Evolutionary conservation across 2,329 filamentous ascomycete genomes (phyloP).

Genomic region (Pleoardoris graminearum): DNA sequence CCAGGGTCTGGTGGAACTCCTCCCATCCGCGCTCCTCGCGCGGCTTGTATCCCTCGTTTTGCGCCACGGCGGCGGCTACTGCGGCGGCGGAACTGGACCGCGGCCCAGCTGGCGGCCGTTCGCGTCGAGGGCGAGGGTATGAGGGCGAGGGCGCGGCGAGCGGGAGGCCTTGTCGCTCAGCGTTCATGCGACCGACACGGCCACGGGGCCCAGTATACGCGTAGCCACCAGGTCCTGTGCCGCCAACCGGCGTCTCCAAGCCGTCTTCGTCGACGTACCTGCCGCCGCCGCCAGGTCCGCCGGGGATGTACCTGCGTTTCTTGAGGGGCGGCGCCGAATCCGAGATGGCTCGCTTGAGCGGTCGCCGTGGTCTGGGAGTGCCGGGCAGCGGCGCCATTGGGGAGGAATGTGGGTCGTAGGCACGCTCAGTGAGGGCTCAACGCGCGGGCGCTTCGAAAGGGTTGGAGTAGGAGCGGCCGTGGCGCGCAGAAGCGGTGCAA

Average conservation of each 20-base stretch:
- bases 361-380: conserved; percentile 43
- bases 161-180: conserved; percentile 46
- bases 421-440: conserved; percentile 26
- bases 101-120: conserved; percentile 57
- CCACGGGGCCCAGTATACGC: conserved; percentile 58
- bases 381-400: conserved; percentile 36
- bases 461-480: conserved; percentile 25
- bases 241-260: conserved; percentile 60
- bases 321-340: conserved; percentile 51
- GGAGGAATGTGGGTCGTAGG: conserved; percentile 26
- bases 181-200: conserved; percentile 57
- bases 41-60: conserved; percentile 95
- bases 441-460: conserved; percentile 29
- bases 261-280: conserved; percentile 77
- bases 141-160: conserved; percentile 54
- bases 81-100: conserved; percentile 86
- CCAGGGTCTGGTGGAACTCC: conserved; percentile 93
- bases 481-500: conserved; percentile 34
- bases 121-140: conserved; percentile 42
- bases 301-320: conserved; percentile 72
- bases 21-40: conserved; percentile 96
- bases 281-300: conserved; percentile 82
- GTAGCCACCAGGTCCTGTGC: conserved; percentile 54
- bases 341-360: conserved; percentile 38
- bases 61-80: conserved; percentile 82